phyloP scores from a whole-genome alignment of 2,329 filamentous ascomycete species.

The Colletotrichum theobromicola region DNA sequence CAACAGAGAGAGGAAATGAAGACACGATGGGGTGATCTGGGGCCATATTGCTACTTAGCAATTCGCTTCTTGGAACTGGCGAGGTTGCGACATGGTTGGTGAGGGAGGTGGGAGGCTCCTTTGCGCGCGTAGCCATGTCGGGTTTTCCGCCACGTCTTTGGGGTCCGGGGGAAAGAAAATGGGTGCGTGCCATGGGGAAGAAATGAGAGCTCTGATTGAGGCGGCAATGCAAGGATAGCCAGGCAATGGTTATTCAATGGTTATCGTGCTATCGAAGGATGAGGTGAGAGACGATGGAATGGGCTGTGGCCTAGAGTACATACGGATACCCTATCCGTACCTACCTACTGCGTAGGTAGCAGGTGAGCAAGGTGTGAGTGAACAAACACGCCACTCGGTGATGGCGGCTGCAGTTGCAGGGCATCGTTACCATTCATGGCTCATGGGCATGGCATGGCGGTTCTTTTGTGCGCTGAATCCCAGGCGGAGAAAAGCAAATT shows the following conservation, averaged over 20 bases:
- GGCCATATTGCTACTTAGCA: background rate
- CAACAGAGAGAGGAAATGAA: background rate
- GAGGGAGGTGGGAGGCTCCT: background rate
- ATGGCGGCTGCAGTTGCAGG: background rate
- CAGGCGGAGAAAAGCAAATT: conserved; percentile 5
- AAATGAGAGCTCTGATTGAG: conserved; percentile 2
- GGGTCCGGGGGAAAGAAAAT: too few relatives aligned
- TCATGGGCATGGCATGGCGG: background rate
- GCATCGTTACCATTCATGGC: background rate
- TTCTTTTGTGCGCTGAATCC: background rate
- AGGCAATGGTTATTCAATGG: background rate
- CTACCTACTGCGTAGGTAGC: background rate
- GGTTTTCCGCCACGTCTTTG: background rate
- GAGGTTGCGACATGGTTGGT: background rate
- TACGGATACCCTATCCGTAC: too few relatives aligned
- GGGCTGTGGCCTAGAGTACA: background rate
- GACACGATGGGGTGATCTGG: background rate
- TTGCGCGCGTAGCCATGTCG: background rate
- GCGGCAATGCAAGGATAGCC: background rate
- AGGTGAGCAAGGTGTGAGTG: background rate
- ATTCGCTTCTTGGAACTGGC: background rate
- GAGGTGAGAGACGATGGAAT: too few relatives aligned
- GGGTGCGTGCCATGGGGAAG: background rate
- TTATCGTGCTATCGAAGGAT: background rate
- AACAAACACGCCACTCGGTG: background rate